Base-by-base conservation (phyloP, 1,284 basidiomycete genomes). In the Ustilago crameri region DNA sequence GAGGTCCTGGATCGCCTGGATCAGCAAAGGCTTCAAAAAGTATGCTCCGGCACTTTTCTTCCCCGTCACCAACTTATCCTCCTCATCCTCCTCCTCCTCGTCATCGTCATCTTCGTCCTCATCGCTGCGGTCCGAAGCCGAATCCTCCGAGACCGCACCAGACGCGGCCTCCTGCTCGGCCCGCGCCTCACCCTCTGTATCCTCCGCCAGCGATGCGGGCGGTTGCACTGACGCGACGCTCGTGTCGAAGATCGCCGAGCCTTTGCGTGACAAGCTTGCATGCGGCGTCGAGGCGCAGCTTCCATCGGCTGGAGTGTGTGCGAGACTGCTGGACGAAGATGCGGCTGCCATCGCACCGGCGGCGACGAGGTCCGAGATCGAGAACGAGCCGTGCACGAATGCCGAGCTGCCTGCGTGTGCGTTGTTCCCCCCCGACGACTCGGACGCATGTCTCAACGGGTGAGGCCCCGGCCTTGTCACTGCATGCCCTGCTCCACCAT, bases 1-100 rank as follows among this genome's bases (percentile, higher is more conserved):
- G 15, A 98, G 91, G 82, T 98, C 84, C 45, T 83, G 83, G 40
- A 85, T 85, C n/a, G 84, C 84, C 60, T 85, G 84, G 51, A 84
- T 82, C 40, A 85, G 82, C 14, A 85, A 70, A 10, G 84, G 84
- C 61, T 85, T 85, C 26, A 82, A 67, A 22, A 80, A 74, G 65
- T 78, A 78, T 3, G 76, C 74, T 5, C 76, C 68, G n/a, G 61
- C 58, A 55, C 38, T 32, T 53, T 47, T 41, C 84, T 51, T 38
- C 27, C 22, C 37, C 58, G 32, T 38, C 42, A 20, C 47, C 17
- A 42, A 51, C 37, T 51, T 41, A 14, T 41, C 45, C 0, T 38
- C 51, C 14, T 50, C 52, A 17, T 51, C 57, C 3, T 27, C 49
- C 9, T 43, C 51, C 0, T 55, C 51, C 17, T 53, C 40, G 1